A percentile compares a stretch with the other conserved stretches of the same genome.
phyloP scores from a whole-genome alignment of 2,329 filamentous ascomycete genomes.

The Aspergillus costaricaensis region DNA sequence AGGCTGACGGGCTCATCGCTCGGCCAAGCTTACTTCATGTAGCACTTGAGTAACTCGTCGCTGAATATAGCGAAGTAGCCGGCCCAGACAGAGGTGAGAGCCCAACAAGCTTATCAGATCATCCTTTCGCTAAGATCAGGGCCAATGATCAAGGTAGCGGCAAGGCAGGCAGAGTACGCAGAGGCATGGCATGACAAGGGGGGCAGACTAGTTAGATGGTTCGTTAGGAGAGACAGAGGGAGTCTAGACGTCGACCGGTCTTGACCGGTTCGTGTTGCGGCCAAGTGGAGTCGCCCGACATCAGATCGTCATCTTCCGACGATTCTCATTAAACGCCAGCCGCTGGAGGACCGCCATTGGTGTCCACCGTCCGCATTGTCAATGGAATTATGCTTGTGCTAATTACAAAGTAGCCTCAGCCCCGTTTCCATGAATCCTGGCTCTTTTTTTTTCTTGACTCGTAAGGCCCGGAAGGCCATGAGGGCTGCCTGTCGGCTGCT shows the following conservation, averaged over 20 bases:
- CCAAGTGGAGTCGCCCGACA: not conserved
- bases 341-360: not conserved
- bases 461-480: not conserved
- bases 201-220: not conserved
- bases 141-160: not conserved
- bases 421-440: not conserved
- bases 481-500: not conserved
- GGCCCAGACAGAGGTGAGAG: not conserved
- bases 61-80: no score
- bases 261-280: not conserved
- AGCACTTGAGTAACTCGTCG: no score
- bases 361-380: not conserved
- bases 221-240: not conserved
- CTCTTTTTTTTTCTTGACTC: not conserved
- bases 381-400: not conserved
- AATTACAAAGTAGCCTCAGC: not conserved
- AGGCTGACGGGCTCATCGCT: not conserved
- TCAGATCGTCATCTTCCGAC: not conserved
- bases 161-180: not conserved
- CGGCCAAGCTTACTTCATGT: not conserved
- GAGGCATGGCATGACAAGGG: not conserved
- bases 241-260: not conserved
- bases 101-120: not conserved
- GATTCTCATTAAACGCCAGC: not conserved
- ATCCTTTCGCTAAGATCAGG: not conserved